Conservation (phyloP, 257 asterid species). For the Henckelia pumila region DNA sequence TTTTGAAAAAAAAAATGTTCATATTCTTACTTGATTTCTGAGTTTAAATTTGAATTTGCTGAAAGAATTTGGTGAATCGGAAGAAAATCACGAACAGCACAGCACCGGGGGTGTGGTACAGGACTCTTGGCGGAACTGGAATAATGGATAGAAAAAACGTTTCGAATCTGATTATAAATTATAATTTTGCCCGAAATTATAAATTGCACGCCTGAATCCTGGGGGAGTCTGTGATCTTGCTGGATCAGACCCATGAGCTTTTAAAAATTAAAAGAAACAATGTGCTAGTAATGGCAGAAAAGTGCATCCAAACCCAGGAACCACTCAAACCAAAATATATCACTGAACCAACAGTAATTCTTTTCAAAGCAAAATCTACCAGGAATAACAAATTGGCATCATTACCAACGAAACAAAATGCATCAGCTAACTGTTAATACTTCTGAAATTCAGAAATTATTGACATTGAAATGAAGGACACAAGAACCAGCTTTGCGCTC, state of each 20-base stretch:
- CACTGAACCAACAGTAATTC: too few relatives aligned
- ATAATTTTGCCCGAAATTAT: too few relatives aligned
- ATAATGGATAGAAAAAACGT: too few relatives aligned
- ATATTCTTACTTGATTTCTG: slow-evolving; percentile 26
- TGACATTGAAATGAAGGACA: slow-evolving; percentile 16
- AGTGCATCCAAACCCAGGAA: too few relatives aligned
- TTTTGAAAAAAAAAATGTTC: background rate
- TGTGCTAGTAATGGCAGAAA: too few relatives aligned
- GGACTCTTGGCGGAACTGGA: background rate
- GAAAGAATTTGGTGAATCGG: background rate
- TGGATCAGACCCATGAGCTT: too few relatives aligned
- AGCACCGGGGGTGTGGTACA: slow-evolving; percentile 23
- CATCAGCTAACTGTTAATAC: slow-evolving; percentile 12
- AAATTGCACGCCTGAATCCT: too few relatives aligned
- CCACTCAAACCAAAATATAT: too few relatives aligned
- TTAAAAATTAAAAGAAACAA: too few relatives aligned
- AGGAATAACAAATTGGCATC: background rate
- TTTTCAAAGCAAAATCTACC: background rate
- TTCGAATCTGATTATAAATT: too few relatives aligned
- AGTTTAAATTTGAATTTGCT: background rate
- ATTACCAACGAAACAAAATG: background rate
- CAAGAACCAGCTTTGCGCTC: background rate
- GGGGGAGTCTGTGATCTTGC: too few relatives aligned
- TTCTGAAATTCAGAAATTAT: slow-evolving; percentile 29
- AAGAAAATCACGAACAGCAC: background rate